These are phyloP conservation scores for Podila epicladia DNA, from an alignment of 192 early-diverging fungal species.

Conservation along the genomic window DNA sequence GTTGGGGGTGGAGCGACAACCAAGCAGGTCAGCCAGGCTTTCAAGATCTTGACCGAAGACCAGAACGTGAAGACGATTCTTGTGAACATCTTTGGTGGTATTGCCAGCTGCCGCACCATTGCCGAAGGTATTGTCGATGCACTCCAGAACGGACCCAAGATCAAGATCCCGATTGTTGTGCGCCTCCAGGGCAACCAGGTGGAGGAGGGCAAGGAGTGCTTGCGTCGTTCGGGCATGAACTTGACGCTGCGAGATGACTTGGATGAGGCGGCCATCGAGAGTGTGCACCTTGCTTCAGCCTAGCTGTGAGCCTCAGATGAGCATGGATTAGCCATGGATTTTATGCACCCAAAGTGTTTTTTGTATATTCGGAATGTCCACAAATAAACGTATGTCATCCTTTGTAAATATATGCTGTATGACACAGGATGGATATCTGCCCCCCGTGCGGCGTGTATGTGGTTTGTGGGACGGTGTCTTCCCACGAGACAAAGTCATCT, in stretches of 20 bases:
- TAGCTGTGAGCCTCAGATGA: not conserved
- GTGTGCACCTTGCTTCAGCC: conserved; percentile 25
- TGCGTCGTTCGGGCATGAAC: conserved; percentile 22
- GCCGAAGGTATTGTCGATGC: conserved; percentile 42
- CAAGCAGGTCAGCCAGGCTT: conserved; percentile 35
- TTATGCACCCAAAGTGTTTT: not conserved
- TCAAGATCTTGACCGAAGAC: conserved; percentile 47
- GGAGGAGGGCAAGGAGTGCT: conserved; percentile 34
- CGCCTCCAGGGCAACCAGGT: conserved; percentile 43
- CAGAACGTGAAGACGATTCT: conserved; percentile 49
- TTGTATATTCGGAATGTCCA: too few species aligned
- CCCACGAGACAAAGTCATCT: too few species aligned
- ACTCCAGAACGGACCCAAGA: conserved; percentile 19
- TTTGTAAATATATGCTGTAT: too few species aligned
- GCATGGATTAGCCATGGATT: not conserved
- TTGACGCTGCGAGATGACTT: conserved; percentile 38
- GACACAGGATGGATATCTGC: too few species aligned
- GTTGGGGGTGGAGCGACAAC: conserved; percentile 44
- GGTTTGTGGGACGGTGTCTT: too few species aligned
- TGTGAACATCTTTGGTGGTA: conserved; percentile 48
- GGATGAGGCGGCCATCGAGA: conserved; percentile 35
- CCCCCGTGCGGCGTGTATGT: too few species aligned
- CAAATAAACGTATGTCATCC: too few species aligned
- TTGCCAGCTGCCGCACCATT: conserved; percentile 41
- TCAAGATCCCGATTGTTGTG: conserved; percentile 40